Evolutionary conservation across 225 moss, liverwort and hornwort genomes (phyloP).

Genomic region (Bryoerythrophyllum caledonicum): DNA sequence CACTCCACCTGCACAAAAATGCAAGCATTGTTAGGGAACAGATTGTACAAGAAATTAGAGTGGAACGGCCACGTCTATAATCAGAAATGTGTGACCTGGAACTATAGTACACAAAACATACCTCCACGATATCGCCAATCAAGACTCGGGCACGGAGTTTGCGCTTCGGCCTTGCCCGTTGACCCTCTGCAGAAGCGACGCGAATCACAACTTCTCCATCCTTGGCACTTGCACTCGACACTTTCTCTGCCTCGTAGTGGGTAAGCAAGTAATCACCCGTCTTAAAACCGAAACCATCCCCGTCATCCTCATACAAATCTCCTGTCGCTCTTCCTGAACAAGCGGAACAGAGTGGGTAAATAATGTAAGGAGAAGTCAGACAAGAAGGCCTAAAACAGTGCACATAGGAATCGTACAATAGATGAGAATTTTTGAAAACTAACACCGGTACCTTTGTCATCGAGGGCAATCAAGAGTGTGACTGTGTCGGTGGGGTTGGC

Average conservation of each 20-base stretch:
- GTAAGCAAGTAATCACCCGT: conserved; percentile 62
- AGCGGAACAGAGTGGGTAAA: not conserved
- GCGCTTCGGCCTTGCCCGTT: conserved; percentile 56
- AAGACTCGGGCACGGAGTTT: conserved; percentile 58
- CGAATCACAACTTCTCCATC: conserved; percentile 54
- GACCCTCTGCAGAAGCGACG: conserved; percentile 45
- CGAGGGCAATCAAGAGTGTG: conserved; percentile 67
- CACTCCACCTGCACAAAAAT: conserved; percentile 49
- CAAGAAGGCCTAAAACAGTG: not conserved
- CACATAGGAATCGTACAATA: not conserved
- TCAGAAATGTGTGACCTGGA: not conserved
- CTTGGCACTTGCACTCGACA: conserved; percentile 18
- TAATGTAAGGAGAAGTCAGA: not conserved
- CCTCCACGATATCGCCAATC: conserved; percentile 59
- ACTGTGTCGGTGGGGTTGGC: conserved; percentile 45
- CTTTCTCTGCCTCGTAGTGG: conserved; percentile 52
- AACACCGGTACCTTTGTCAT: conserved; percentile 49
- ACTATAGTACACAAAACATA: conserved; percentile 18
- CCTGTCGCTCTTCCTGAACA: conserved; percentile 61
- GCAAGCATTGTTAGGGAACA: not conserved
- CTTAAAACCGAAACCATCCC: conserved; percentile 64
- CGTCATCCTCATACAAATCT: conserved; percentile 74
- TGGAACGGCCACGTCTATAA: not conserved
- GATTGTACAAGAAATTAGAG: not conserved
- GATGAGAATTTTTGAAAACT: not conserved